Base-by-base conservation (phyloP, 306 rosid species). In the Prosopis cineraria region DNA sequence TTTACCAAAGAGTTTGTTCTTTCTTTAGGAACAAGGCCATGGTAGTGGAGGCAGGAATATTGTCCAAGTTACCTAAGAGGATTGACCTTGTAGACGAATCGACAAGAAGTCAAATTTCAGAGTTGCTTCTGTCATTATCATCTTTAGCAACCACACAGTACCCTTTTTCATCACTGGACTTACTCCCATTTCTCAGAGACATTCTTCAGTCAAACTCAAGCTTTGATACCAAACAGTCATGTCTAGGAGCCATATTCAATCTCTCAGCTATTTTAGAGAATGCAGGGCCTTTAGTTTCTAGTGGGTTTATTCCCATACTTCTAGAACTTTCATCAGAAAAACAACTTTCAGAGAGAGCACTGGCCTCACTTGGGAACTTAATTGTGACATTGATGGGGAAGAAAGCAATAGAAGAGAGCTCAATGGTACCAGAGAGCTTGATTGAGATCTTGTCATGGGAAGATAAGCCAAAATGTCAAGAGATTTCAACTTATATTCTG, bases 361-460 rank as follows among this genome's bases (percentile, higher is more conserved):
- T 93, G 7, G 80, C 85, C 31, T 73, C 88, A 4, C 47, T 90
- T 24, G 96, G 96, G 13, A 88, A 89, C 79, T 76, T 93, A 72
- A 92, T 85, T 70, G 90, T 86, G 76, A 86, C 90, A 36, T 66
- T 63, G 55, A 87, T 78, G 87, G 97, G 93, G 17, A 92, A 89
- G 74, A 92, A 84, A 76, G 97, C 87, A 7, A 74, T 90, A 84
- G 96, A 90, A 63, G 76, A 81, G 36, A 84, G 90, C 69, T 55
- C 83, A 17, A 53, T 59, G 83, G 88, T 88, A 70, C 92, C 92
- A 2, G 80, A 81, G 75, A 63, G 83, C 68, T 74, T 90, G 84
- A 89, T 92, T 20, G 88, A 88, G 86, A 86, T 80, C 45, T 68
- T 92, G 83, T 81, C 88, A 63, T 90, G 97, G 97, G 96, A 90